Base-by-base conservation (phyloP, 352 stramenopile genomes). In the Peronospora tabacina region DNA sequence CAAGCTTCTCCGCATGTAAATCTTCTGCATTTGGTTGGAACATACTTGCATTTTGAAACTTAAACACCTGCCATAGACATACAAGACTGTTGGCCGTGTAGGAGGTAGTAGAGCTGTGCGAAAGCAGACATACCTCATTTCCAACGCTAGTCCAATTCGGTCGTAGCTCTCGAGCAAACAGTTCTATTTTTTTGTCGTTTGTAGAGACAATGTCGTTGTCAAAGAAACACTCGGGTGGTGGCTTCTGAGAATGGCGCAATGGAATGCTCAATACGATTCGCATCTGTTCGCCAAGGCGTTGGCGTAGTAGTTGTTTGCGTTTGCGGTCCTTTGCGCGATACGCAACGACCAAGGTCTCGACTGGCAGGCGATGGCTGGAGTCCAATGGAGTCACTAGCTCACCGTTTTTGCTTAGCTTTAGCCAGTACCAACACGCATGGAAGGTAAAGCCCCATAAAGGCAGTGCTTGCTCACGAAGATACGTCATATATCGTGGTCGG, bases 221-320 rank as follows among this genome's bases (percentile, higher is more conserved):
- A 24, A 90, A 85, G 26, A 86, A 82, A 9, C 61, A 57, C 35
- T 86, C 72, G 0, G 72, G 69, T 10, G 79, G 79, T 9, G 79
- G 79, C 41, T 90, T 90, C 79, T 75, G 87, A 9, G 79, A 90
- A 41, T 90, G 79, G 0, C 75, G 75, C 40, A 87, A 47, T 13
- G 79, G 79, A n/a, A 86, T 64, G 38, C 74, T 86, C 28, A 82
- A 45, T 9, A 86, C 49, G n/a, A 84, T 60, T 52, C 69, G 61
- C 0, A 61, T 58, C 3, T 55, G 49, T 2, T 41, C 15, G 13
- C 72, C 75, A 37, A 87, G 50, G 13, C 45, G 57, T 16, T 49
- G 28, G 1, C n/a, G 33, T 17, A 87, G 43, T 37, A 22, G 16
- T 11, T 58, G 29, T 7, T 55, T 36, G 22, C 30, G 32, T 0